Percentiles rank a stretch among this genome's conserved stretches.
Conservation (phyloP, 2,329 filamentous ascomycete genomes). For the Talaromyces sp. region DNA sequence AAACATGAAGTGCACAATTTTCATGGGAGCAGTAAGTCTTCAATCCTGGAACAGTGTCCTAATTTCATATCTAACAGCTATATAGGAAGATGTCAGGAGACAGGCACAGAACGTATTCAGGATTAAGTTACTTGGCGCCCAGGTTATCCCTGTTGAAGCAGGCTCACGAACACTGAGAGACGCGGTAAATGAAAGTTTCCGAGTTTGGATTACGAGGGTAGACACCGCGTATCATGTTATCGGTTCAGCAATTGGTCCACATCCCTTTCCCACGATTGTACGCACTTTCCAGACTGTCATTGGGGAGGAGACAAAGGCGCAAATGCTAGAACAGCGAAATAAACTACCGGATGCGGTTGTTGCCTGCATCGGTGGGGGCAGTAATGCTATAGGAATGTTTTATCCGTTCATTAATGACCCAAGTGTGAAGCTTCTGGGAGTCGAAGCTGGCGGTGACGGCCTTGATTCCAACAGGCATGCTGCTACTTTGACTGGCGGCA, state of each 20-base stretch:
- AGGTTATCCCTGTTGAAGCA: no score
- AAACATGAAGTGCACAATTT: constrained; percentile 85
- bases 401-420: constrained; percentile 5
- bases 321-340: constrained; percentile 18
- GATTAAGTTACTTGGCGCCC: no score
- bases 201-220: background rate
- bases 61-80: background rate
- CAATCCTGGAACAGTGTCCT: no score
- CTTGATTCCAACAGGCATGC: constrained; percentile 1
- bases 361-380: constrained; percentile 20
- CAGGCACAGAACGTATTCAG: background rate
- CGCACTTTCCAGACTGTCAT: constrained; percentile 7
- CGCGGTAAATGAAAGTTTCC: background rate
- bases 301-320: constrained; percentile 8
- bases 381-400: constrained; percentile 20
- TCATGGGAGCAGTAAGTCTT: no score
- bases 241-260: constrained; percentile 81
- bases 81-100: background rate
- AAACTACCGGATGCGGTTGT: constrained; percentile 21
- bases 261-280: constrained; percentile 49
- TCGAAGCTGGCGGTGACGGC: background rate
- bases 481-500: constrained; percentile 3
- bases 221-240: constrained; percentile 59
- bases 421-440: background rate
- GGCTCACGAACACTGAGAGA: background rate